Percentiles rank a stretch among this genome's conserved stretches.
phyloP scores from a whole-genome alignment of 1,139 yeast species.

The Yamadazyma songkhlaensis region DNA sequence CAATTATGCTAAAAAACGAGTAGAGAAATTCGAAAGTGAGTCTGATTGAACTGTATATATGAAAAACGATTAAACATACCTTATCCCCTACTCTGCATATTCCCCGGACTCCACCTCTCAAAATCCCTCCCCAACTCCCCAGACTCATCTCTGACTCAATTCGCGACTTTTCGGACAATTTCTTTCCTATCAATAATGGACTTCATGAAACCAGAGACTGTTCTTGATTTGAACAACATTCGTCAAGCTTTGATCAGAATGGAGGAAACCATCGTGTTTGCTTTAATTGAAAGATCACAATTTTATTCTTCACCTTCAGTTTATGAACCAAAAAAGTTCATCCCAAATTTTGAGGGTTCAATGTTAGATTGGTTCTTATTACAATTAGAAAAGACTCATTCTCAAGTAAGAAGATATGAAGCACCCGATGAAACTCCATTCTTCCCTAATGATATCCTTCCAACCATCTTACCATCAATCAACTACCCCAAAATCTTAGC shows the following conservation, averaged over 20 bases:
- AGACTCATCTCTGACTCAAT: too few species aligned
- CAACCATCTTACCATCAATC: conserved; percentile 74
- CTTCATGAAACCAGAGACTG: conserved; percentile 80
- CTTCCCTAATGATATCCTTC: conserved; percentile 64
- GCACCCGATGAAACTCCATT: conserved; percentile 97
- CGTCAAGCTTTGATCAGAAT: conserved; percentile 82
- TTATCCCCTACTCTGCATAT: too few species aligned
- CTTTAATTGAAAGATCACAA: conserved; percentile 89
- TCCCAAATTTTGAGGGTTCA: conserved; percentile 73
- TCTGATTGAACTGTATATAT: too few species aligned
- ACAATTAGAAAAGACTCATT: conserved; percentile 75
- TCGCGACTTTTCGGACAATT: too few species aligned
- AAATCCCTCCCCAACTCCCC: too few species aligned
- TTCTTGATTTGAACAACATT: conserved; percentile 75
- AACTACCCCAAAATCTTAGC: conserved; percentile 81
- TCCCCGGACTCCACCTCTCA: too few species aligned
- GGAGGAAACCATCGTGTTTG: conserved; percentile 96
- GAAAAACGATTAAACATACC: too few species aligned
- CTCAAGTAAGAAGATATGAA: conserved; percentile 84
- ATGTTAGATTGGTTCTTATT: conserved; percentile 83
- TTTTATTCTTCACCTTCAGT: conserved; percentile 75
- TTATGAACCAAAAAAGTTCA: conserved; percentile 58
- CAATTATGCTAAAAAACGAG: conserved; percentile 31
- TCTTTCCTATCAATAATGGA: conserved; percentile 61
- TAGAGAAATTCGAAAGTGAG: conserved; percentile 13